Conservation (phyloP, 1,284 basidiomycete genomes). For the Blastosporella zonata region DNA sequence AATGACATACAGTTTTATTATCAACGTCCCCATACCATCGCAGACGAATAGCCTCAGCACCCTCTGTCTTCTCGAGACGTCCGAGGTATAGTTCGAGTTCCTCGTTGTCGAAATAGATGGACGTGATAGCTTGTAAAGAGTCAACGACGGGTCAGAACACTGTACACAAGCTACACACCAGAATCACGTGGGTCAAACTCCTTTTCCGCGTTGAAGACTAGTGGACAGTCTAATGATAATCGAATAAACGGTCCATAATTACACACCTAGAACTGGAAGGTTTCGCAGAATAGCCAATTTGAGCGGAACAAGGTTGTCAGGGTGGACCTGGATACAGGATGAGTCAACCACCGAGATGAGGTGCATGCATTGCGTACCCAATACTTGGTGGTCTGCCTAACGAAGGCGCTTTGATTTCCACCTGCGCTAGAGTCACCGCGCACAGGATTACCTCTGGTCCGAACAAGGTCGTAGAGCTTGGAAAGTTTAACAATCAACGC, state of each 20-base stretch:
- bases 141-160: background rate
- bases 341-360: background rate
- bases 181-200: slow-evolving; percentile 90
- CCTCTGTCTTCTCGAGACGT: slow-evolving; percentile 97
- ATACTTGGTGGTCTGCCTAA: slow-evolving; percentile 97
- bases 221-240: slow-evolving; percentile 5
- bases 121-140: slow-evolving; percentile 64
- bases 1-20: slow-evolving; percentile 63
- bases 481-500: slow-evolving; percentile 96
- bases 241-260: slow-evolving; percentile 18
- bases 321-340: slow-evolving; percentile 67
- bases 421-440: slow-evolving; percentile 93
- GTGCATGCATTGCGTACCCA: slow-evolving; percentile 62
- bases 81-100: slow-evolving; percentile 98
- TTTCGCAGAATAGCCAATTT: slow-evolving; percentile 94
- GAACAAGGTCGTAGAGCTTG: slow-evolving; percentile 92
- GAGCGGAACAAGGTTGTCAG: slow-evolving; percentile 93
- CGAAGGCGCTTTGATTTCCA: slow-evolving; percentile 94
- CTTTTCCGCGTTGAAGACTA: slow-evolving; percentile 95
- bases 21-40: slow-evolving; percentile 97
- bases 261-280: slow-evolving; percentile 82
- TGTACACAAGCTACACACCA: slow-evolving; percentile 40
- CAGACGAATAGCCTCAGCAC: slow-evolving; percentile 93
- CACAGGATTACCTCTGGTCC: slow-evolving; percentile 93
- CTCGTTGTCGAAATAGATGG: slow-evolving; percentile 93